Percentiles rank a stretch among this genome's conserved stretches.
These are phyloP conservation scores for Phytopythium vexans DNA, from an alignment of 352 stramenopile species.

Conservation along the genomic window DNA sequence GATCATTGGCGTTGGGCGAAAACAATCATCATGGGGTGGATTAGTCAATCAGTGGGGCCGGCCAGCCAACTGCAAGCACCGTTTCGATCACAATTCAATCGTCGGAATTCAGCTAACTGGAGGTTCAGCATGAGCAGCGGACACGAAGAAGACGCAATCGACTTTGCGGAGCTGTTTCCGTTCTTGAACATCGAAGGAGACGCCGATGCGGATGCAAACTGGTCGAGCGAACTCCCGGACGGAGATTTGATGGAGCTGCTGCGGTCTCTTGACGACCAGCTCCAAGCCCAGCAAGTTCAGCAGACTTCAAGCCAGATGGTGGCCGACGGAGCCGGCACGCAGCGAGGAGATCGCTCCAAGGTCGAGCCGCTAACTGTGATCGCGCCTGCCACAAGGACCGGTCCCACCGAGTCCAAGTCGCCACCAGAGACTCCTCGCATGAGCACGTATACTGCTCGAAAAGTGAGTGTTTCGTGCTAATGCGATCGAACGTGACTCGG, in stretches of 20 bases:
- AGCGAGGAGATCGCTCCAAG: too few species aligned
- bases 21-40: too few species aligned
- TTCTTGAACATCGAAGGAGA: not conserved
- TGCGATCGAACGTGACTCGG: not conserved
- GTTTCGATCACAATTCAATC: too few species aligned
- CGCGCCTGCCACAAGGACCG: too few species aligned
- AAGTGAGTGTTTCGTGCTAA: constrained; percentile 7
- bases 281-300: not conserved
- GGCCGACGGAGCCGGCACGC: not conserved
- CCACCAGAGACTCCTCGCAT: not conserved
- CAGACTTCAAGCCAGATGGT: too few species aligned
- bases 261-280: not conserved
- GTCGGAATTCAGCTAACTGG: too few species aligned
- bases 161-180: constrained; percentile 3
- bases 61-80: too few species aligned
- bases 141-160: not conserved
- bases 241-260: constrained; percentile 4
- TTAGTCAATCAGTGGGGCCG: too few species aligned
- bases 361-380: not conserved
- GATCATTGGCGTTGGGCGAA: too few species aligned
- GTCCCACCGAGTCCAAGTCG: too few species aligned
- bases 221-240: not conserved
- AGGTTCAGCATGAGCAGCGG: not conserved
- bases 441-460: constrained; percentile 26
- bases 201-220: not conserved